phyloP scores from a whole-genome alignment of 2,329 filamentous ascomycete species.

The Leptographium procerum region DNA sequence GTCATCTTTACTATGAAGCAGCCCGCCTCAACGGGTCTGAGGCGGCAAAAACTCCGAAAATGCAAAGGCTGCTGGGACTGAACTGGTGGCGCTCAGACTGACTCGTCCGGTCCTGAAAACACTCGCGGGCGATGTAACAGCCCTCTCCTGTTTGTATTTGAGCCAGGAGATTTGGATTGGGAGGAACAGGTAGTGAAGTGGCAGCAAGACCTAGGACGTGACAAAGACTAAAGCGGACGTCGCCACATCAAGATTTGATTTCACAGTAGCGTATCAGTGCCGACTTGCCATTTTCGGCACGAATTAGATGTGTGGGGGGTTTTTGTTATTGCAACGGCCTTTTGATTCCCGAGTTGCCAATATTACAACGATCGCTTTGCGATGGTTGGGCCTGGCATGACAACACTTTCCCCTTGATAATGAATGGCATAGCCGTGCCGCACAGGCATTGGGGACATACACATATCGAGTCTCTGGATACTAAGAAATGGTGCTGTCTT shows the following conservation, averaged over 20 bases:
- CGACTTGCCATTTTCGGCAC: background rate
- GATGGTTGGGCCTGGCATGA: too few relatives aligned
- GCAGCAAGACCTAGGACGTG: background rate
- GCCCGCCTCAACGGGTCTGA: conserved; percentile 5
- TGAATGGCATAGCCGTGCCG: too few relatives aligned
- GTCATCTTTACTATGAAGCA: conserved; percentile 6
- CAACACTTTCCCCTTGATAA: too few relatives aligned
- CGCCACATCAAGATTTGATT: conserved; percentile 6
- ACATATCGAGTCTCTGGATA: background rate
- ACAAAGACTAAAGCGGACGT: conserved; percentile 1
- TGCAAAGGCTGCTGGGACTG: background rate
- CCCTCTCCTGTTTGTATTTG: background rate
- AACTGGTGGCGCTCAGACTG: background rate
- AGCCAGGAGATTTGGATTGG: conserved; percentile 8
- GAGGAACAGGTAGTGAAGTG: conserved; percentile 2
- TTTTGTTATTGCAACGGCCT: background rate
- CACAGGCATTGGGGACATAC: too few relatives aligned
- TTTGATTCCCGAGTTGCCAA: background rate
- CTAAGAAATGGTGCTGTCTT: background rate
- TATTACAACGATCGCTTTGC: background rate
- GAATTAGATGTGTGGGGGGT: background rate
- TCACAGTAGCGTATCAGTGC: background rate
- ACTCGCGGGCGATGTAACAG: background rate
- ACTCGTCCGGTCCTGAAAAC: background rate
- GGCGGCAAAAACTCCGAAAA: background rate